phyloP scores from a whole-genome alignment of 2,329 filamentous ascomycete genomes.

The Metarhizium rileyi region DNA sequence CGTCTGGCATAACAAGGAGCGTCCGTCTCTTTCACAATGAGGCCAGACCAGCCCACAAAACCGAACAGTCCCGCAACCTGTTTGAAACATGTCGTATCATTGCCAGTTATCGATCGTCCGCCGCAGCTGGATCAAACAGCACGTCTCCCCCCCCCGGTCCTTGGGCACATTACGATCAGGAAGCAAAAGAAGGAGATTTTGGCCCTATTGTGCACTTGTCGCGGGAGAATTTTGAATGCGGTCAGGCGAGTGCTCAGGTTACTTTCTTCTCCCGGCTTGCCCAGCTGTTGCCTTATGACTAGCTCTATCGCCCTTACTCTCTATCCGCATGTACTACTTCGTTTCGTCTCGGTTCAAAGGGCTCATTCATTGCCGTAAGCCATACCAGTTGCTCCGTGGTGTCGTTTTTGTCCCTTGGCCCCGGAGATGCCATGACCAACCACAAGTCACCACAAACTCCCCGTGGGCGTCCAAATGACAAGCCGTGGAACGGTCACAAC shows the following conservation, averaged over 20 bases:
- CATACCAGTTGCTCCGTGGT: too few species aligned
- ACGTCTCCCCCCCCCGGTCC: neutral
- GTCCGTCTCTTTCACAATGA: neutral
- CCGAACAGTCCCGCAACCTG: neutral
- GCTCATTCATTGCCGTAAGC: too few species aligned
- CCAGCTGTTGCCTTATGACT: neutral
- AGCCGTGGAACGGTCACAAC: too few species aligned
- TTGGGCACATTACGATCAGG: neutral
- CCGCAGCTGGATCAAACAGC: neutral
- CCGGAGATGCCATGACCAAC: too few species aligned
- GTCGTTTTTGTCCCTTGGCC: too few species aligned
- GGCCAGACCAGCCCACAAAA: neutral
- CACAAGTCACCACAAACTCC: too few species aligned
- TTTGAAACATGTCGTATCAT: neutral
- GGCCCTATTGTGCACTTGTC: too few species aligned
- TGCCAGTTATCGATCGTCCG: neutral
- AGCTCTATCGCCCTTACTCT: neutral
- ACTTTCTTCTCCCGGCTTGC: neutral
- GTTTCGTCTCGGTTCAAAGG: too few species aligned
- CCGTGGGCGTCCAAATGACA: too few species aligned
- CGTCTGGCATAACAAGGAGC: neutral
- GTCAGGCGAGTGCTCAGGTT: neutral
- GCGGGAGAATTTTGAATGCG: too few species aligned
- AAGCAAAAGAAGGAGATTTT: neutral
- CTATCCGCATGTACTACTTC: neutral